These are phyloP conservation scores for Volutella citrinella DNA, from an alignment of 2,329 filamentous ascomycete species.

Conservation along the genomic window DNA sequence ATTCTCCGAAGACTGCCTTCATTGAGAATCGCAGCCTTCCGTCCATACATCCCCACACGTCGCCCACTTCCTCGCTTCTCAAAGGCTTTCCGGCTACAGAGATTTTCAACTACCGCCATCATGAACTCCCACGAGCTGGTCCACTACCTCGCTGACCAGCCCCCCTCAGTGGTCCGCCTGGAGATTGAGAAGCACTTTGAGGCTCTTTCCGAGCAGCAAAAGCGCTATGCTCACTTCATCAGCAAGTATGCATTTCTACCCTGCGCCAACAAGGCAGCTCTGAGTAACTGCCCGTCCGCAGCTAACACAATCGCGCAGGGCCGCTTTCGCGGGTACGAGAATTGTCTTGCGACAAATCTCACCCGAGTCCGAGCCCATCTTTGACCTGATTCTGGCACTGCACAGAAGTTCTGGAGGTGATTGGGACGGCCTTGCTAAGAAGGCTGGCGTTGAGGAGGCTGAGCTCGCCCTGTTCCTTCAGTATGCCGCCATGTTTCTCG, in stretches of 20 bases:
- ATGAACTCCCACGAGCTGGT: constrained; percentile 61
- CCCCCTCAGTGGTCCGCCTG: constrained; percentile 82
- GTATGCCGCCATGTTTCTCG: constrained; percentile 75
- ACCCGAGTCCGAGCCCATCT: constrained; percentile 77
- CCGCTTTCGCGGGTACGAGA: constrained; percentile 72
- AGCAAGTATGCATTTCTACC: constrained; percentile 57
- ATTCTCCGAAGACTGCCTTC: constrained; percentile 34
- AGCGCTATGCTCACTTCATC: constrained; percentile 89
- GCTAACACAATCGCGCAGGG: constrained; percentile 55
- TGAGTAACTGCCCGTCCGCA: too few relatives aligned
- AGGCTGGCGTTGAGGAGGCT: constrained; percentile 61
- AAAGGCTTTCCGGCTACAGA: constrained; percentile 23
- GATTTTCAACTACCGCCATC: constrained; percentile 34
- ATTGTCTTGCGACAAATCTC: constrained; percentile 80
- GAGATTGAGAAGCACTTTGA: constrained; percentile 94
- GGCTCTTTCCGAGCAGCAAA: constrained; percentile 69
- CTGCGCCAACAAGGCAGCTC: neutral
- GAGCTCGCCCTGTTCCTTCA: constrained; percentile 69
- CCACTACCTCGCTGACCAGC: constrained; percentile 88
- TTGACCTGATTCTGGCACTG: constrained; percentile 73
- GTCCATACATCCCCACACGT: constrained; percentile 17
- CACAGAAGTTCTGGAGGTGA: constrained; percentile 65
- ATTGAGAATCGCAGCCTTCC: constrained; percentile 28
- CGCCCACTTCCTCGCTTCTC: constrained; percentile 21
- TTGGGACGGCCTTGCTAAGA: constrained; percentile 65